Base-by-base conservation (phyloP, 805 yeast genomes). In the Isabelozyma rhagii region DNA sequence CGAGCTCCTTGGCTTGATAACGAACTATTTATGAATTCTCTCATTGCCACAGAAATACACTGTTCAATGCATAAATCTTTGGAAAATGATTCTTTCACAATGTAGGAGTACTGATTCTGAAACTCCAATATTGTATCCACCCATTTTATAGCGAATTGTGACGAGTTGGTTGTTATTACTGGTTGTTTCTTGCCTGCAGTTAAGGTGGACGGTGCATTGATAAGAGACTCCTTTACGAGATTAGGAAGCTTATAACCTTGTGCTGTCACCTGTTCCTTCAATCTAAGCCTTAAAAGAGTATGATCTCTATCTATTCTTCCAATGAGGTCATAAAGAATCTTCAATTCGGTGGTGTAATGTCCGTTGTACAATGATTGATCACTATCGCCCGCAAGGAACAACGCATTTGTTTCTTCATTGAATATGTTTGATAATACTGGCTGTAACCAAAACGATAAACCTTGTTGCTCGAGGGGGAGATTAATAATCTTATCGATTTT, bases 71-170 rank as follows among this genome's bases (percentile, higher is more conserved):
- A 67, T 2, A 69, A 64, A 56, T 86, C 81, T 43, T 69, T 73
- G 3, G 69, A 69, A 55, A 85, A 82, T 2, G 87, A 71, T 6
- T 64, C 62, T 21, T 70, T 66, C 28, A 82, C 64, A 2, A 91
- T 70, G 3, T 43, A 29, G 38, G 77, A 79, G 56, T 81, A 81
- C 50, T 80, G 81, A 5, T 68, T 69, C 55, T 80, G 84, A 50
- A 82, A 68, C 9, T 61, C 64, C 9, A 88, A 62, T 3, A 88
- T 75, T 28, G 78, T 72, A 42, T 80, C 80, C 8, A 88, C 78
- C 93, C 96, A 91, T 47, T 74, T 72, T 3, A 81, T 74, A 0
- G 96, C 94, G 55, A 78, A 79, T 46, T 72, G 68, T 8, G 84
- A 65, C 50, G 77, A 67, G 47, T 51, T 60, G 15, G 61, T 50